Percentiles rank a stretch among this genome's conserved stretches.
Conservation (phyloP, 768 basidiomycete species). For the Dacryopinax spathularia region DNA sequence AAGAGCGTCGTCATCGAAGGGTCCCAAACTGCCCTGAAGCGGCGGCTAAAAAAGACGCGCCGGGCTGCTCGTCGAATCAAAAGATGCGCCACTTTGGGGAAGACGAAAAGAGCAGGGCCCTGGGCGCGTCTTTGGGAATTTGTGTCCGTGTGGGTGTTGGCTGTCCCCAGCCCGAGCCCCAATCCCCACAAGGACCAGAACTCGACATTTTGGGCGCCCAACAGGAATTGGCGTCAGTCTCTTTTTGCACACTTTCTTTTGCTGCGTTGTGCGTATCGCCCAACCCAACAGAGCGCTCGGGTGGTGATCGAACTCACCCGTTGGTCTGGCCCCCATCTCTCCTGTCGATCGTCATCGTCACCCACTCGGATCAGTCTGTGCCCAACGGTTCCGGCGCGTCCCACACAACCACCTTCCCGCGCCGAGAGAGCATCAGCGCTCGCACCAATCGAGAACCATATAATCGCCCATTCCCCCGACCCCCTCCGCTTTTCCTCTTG, state of each 20-base stretch:
- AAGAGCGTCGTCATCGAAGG: not conserved
- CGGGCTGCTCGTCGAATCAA: not conserved
- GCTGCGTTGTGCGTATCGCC: too few relatives aligned
- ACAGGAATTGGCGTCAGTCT: too few relatives aligned
- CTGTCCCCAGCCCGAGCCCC: not conserved
- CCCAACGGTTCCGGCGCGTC: too few relatives aligned
- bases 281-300: too few relatives aligned
- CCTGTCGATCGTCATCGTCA: too few relatives aligned
- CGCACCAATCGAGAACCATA: not conserved
- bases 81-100: not conserved
- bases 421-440: not conserved
- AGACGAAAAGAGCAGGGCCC: not conserved
- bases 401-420: not conserved
- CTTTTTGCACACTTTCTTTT: too few relatives aligned
- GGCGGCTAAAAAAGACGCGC: not conserved
- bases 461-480: not conserved
- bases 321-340: too few relatives aligned
- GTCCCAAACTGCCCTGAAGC: too few relatives aligned
- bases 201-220: too few relatives aligned
- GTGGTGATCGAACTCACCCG: too few relatives aligned
- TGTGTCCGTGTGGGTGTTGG: not conserved
- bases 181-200: slow-evolving; percentile 2
- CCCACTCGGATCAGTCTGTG: too few relatives aligned
- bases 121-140: slow-evolving; percentile 4
- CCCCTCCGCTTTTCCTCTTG: not conserved